Percentiles rank a stretch among this genome's conserved stretches.
These are phyloP conservation scores for Erodium maritimum DNA, from an alignment of 345 rosid genomes.

Conservation along the genomic window DNA sequence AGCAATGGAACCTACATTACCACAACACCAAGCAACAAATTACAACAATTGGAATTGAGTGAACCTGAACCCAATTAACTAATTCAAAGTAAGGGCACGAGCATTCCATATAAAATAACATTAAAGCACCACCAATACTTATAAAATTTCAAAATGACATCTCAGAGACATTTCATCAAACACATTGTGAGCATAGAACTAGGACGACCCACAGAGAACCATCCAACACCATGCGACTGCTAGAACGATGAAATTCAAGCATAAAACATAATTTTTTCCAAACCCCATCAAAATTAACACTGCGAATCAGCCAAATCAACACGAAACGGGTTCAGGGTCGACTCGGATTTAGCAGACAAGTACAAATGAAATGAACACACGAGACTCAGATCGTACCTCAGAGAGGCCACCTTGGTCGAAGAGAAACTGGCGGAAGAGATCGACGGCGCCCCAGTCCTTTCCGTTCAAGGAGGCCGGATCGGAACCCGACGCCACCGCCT, in stretches of 20 bases:
- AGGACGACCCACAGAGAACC: too few relatives aligned
- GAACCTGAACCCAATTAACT: neutral
- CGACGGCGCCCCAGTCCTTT: slow-evolving; percentile 83
- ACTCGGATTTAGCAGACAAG: neutral
- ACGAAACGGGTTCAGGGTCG: neutral
- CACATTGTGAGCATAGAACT: neutral
- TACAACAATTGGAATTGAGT: neutral
- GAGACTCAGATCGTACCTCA: slow-evolving; percentile 31
- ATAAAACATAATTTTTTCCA: neutral
- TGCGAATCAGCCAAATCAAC: neutral
- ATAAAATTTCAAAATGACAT: neutral
- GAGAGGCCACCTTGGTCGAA: slow-evolving; percentile 47
- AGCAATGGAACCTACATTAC: slow-evolving; percentile 56
- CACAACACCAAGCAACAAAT: neutral
- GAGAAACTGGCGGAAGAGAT: slow-evolving; percentile 66
- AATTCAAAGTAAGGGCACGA: neutral
- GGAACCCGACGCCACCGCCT: slow-evolving; percentile 46
- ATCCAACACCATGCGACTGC: too few relatives aligned
- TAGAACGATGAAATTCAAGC: too few relatives aligned
- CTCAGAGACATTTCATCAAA: neutral
- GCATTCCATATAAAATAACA: neutral
- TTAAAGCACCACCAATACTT: neutral
- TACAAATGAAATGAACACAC: neutral
- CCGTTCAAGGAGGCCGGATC: slow-evolving; percentile 60
- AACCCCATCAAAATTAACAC: neutral